Base-by-base conservation (phyloP, 1,284 basidiomycete genomes). In the Ganoderma meredithae region DNA sequence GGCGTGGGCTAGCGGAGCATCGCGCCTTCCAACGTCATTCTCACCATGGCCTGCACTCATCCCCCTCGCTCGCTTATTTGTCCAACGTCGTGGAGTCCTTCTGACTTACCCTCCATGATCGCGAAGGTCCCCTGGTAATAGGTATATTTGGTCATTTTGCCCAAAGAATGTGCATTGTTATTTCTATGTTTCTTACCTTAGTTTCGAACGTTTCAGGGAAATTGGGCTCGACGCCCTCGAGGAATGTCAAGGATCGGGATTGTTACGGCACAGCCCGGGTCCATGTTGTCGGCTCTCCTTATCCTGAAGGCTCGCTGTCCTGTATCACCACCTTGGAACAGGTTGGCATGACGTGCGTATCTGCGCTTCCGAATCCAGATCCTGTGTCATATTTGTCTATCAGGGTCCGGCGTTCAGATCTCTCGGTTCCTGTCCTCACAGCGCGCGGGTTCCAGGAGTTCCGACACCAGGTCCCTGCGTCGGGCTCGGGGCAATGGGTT, bases 1-100 rank as follows among this genome's bases (percentile, higher is more conserved):
- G 47, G 22, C 47, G 10, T 25, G 9, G 9, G 47, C 12, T 27
- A 33, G 31, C 31, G 31, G 53, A 33, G 19, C n/a, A 58, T 58
- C 19, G 19, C 55, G 55, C 19, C 55, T 58, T 58, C 19, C 19
- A 36, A 19, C 33, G 55, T 22, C 55, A 58, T 58, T 58, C 55
- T 58, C 55, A 58, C 36, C 17, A 17, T 36, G 55, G 55, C 7
- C 17, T 36, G 17, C 31, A n/a, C 17, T 17, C 31, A 58, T 39
- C 55, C 10, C 19, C n/a, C 22, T 39, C 55, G 8, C 36, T 12
- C 22, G 47, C n/a, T 33, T 31, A 31, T 12, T 27, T 39, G 12
- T 39, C 55, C 33, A 58, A 22, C 33, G 19, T 58, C 33, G 22
- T 33, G 31, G 27, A 33, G 31, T 31, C 13, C 31, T 19, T n/a